These are phyloP conservation scores for Pseudopithomyces maydicus DNA, from an alignment of 2,329 filamentous ascomycete genomes.

Conservation along the genomic window DNA sequence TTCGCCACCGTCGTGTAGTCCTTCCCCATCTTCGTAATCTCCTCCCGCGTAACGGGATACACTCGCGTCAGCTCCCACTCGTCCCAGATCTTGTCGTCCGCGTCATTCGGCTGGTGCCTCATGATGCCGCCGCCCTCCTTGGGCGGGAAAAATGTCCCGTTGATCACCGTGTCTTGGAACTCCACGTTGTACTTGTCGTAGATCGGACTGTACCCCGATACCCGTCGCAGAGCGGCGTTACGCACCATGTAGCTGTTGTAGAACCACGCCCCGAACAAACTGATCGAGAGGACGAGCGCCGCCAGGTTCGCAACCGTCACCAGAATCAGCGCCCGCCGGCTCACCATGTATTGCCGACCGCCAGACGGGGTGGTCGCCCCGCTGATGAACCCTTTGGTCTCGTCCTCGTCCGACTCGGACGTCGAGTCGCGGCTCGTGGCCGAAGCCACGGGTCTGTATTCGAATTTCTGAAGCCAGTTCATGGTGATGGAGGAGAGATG, in stretches of 20 bases:
- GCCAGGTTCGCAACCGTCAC: background rate
- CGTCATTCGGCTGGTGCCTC: conserved; percentile 2
- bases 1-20: conserved; percentile 6
- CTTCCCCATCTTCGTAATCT: conserved; percentile 7
- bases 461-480: conserved; percentile 1
- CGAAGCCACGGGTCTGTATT: conserved; percentile 3
- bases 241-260: background rate
- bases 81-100: conserved; percentile 7
- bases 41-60: conserved; percentile 7
- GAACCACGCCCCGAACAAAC: conserved; percentile 3
- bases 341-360: background rate
- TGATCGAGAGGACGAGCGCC: background rate
- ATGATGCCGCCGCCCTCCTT: conserved; percentile 1
- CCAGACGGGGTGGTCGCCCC: background rate
- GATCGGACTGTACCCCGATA: conserved; percentile 12
- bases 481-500: background rate
- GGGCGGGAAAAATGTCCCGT: conserved; percentile 11
- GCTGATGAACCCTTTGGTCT: conserved; percentile 8
- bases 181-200: conserved; percentile 10
- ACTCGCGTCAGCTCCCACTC: conserved; percentile 9
- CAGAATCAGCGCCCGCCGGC: background rate
- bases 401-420: conserved; percentile 1
- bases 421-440: conserved; percentile 1
- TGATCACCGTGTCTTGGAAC: conserved; percentile 7
- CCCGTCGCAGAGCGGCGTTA: conserved; percentile 11